Evolutionary conservation across 2,329 filamentous ascomycete genomes (phyloP).

Genomic region (Cyphellophora europaea): DNA sequence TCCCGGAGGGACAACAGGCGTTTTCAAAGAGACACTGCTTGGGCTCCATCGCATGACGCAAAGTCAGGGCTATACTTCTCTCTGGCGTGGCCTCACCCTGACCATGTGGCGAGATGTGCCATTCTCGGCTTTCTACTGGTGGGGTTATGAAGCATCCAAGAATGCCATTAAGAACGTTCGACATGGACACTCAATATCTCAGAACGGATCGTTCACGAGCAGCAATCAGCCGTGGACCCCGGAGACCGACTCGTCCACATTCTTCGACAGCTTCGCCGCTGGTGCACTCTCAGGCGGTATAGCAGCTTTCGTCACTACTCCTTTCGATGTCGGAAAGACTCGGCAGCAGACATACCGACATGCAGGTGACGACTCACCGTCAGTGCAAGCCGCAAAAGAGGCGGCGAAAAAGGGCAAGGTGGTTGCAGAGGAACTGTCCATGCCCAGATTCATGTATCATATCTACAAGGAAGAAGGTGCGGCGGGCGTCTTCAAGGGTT

Average conservation of each 20-base stretch:
- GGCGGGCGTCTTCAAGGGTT: constrained; percentile 77
- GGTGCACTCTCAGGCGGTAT: constrained; percentile 75
- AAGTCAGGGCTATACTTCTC: constrained; percentile 63
- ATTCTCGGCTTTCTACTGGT: constrained; percentile 97
- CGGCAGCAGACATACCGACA: constrained; percentile 77
- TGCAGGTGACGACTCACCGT: constrained; percentile 27
- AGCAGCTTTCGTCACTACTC: constrained; percentile 81
- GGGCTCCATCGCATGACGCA: constrained; percentile 73
- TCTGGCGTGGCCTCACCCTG: constrained; percentile 84
- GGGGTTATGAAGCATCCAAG: constrained; percentile 83
- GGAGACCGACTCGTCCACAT: constrained; percentile 66
- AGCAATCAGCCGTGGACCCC: constrained; percentile 43
- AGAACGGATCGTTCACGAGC: constrained; percentile 30
- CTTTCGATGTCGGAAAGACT: constrained; percentile 97
- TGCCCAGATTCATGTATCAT: constrained; percentile 77
- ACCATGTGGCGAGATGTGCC: constrained; percentile 96
- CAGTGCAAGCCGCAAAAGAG: constrained; percentile 12
- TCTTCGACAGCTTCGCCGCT: constrained; percentile 80
- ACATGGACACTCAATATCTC: constrained; percentile 33
- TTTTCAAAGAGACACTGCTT: constrained; percentile 69
- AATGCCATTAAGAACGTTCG: constrained; percentile 53
- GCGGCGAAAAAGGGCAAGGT: constrained; percentile 15
- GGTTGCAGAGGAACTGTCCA: constrained; percentile 63
- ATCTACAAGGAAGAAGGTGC: constrained; percentile 82
- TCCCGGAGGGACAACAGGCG: constrained; percentile 46